phyloP scores from a whole-genome alignment of 2,329 filamentous ascomycete species.

The Xylaria multiplex region DNA sequence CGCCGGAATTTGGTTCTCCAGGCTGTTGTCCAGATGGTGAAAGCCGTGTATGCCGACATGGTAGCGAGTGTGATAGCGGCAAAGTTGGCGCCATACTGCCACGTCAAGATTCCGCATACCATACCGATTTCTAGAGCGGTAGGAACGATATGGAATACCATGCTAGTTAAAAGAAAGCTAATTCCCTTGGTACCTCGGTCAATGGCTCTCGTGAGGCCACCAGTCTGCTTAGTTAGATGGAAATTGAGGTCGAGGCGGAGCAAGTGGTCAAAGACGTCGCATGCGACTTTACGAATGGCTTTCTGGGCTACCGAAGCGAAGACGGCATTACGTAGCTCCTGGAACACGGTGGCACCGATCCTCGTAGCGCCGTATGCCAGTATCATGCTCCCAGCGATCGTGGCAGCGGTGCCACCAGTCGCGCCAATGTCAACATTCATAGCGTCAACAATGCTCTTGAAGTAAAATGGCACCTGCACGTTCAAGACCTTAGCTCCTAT shows the following conservation, averaged over 20 bases:
- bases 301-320: constrained; percentile 98
- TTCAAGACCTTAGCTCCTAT: constrained; percentile 94
- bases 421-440: constrained; percentile 96
- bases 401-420: constrained; percentile 86
- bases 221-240: constrained; percentile 93
- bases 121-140: constrained; percentile 93
- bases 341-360: constrained; percentile 88
- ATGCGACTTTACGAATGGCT: constrained; percentile 88
- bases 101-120: constrained; percentile 96
- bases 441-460: constrained; percentile 95
- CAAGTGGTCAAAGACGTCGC: constrained; percentile 92
- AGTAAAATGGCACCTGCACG: constrained; percentile 98
- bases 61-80: constrained; percentile 89
- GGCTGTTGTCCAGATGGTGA: constrained; percentile 94
- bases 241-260: constrained; percentile 91
- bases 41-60: constrained; percentile 95
- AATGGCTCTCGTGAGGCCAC: constrained; percentile 90
- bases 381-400: constrained; percentile 91
- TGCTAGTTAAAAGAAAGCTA: constrained; percentile 94
- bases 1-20: constrained; percentile 98
- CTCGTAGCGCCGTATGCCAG: constrained; percentile 90
- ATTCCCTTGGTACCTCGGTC: constrained; percentile 98
- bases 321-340: constrained; percentile 93
- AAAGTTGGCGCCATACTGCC: constrained; percentile 92
- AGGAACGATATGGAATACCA: constrained; percentile 97